Conservation (phyloP, 2,329 filamentous ascomycete species). For the Penicillium sp. region DNA sequence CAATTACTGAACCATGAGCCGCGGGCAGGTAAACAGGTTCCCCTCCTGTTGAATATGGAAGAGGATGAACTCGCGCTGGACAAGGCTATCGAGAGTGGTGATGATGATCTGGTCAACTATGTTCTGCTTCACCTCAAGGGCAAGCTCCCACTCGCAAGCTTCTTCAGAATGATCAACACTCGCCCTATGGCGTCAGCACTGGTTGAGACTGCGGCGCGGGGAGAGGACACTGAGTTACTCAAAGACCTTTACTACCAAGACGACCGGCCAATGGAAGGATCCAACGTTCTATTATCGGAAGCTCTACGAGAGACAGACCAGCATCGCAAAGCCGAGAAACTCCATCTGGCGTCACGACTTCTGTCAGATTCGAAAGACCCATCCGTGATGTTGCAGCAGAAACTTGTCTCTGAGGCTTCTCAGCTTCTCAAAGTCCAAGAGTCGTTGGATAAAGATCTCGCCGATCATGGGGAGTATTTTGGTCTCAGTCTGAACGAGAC, state of each 20-base stretch:
- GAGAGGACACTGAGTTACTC: conserved; percentile 77
- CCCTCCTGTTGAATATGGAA: conserved; percentile 89
- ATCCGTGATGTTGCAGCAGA: conserved; percentile 64
- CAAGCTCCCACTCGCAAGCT: conserved; percentile 84
- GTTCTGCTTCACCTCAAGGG: conserved; percentile 86
- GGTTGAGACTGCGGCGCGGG: conserved; percentile 78
- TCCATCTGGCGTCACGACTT: conserved; percentile 81
- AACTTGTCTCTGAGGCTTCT: conserved; percentile 75
- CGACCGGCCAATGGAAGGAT: conserved; percentile 83
- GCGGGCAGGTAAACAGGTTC: conserved; percentile 92
- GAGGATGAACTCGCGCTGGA: conserved; percentile 93
- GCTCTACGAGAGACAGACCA: conserved; percentile 72
- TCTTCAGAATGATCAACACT: conserved; percentile 88
- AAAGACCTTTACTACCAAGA: conserved; percentile 99
- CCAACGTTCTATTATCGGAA: conserved; percentile 83
- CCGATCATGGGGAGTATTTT: conserved; percentile 63
- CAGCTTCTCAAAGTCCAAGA: conserved; percentile 85
- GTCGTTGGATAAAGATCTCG: conserved; percentile 79
- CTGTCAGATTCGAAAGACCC: conserved; percentile 82
- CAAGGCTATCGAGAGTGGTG: conserved; percentile 93
- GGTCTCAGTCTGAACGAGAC: conserved; percentile 90
- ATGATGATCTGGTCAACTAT: conserved; percentile 88
- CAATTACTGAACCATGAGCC: conserved; percentile 92
- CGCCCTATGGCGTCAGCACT: conserved; percentile 84
- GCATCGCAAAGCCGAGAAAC: conserved; percentile 75